Conservation (phyloP, 371 early-diverging fungal species). For the Mucor velutinosus region DNA sequence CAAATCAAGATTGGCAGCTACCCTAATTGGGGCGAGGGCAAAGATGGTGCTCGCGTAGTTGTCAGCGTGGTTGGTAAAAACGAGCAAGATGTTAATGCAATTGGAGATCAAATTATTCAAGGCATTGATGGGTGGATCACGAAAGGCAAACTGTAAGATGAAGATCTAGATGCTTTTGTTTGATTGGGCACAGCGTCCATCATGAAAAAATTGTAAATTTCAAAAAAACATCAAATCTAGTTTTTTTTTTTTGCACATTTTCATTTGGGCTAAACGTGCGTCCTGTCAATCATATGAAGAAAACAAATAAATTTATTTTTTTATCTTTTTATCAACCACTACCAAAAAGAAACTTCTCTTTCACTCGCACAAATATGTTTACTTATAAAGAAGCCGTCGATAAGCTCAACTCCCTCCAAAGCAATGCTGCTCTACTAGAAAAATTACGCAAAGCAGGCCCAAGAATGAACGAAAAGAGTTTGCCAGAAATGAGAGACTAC, state of each 20-base stretch:
- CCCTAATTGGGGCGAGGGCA: slow-evolving; percentile 57
- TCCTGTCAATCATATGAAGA: slow-evolving; percentile 5
- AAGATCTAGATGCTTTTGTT: neutral
- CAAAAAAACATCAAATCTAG: neutral
- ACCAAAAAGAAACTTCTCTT: slow-evolving; percentile 8
- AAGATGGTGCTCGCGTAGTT: slow-evolving; percentile 43
- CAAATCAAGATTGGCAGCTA: slow-evolving; percentile 71
- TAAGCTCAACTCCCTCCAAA: slow-evolving; percentile 78
- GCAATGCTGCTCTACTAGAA: slow-evolving; percentile 80
- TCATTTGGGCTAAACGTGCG: neutral
- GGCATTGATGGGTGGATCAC: slow-evolving; percentile 25
- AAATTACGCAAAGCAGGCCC: slow-evolving; percentile 73
- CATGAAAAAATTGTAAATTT: neutral
- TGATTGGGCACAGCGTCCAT: slow-evolving; percentile 7
- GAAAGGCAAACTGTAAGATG: slow-evolving; percentile 12
- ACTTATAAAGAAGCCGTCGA: slow-evolving; percentile 62
- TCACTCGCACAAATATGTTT: slow-evolving; percentile 2
- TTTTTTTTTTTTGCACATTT: neutral
- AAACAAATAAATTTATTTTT: slow-evolving; percentile 1
- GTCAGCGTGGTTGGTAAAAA: slow-evolving; percentile 59
- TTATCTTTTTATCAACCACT: slow-evolving; percentile 1
- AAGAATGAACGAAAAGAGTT: slow-evolving; percentile 64
- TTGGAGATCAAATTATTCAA: slow-evolving; percentile 15
- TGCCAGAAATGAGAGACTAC: slow-evolving; percentile 75
- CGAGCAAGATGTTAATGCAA: slow-evolving; percentile 27